Base-by-base conservation (phyloP, 2,329 filamentous ascomycete genomes). In the Aureobasidium vineae region DNA sequence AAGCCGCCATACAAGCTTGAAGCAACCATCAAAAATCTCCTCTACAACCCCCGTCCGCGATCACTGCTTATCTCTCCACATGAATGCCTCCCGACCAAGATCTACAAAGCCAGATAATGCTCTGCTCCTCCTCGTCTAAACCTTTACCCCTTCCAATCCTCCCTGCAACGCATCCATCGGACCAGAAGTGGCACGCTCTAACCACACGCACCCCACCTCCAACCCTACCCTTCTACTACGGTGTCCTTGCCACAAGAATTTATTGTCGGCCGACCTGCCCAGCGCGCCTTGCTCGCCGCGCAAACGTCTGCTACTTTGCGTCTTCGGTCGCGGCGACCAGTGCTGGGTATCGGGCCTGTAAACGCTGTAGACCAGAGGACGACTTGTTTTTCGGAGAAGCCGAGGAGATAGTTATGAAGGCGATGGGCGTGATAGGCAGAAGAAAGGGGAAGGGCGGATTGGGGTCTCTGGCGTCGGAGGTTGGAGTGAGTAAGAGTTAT, bases 201-300 rank as follows among this genome's bases (percentile, higher is more conserved):
- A 26, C 5, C 21, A 33, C n/a, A 2, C 54, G 38, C 26, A 59
- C 33, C 16, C 13, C 53, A 19, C 15, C 26, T 6, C 21, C 33
- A 11, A 23, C 31, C 4, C 31, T 40, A 6, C 76, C 73, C 36
- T 86, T 86, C 74, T 78, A 86, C 68, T 86, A 86, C 75, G 80
- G 77, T 21, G 84, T 86, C n/a, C 78, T 79, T 63, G 83, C 83
- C 0, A 86, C 84, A 3, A 79, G 77, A 52, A 84, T 85, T 60
- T 88, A 86, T 75, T 88, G 86, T 73, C 81, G 86, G 1, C 85
- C 86, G 1, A 85, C 81, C 23, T 89, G 86, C 73, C 82, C 83
- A 19, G 81, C 83, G 3, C 82, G 86, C n/a, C 81, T 90, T 16
- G 82, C 84, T 1, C 78, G 81, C 2, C 79, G 84, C n/a, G 80